Conservation (phyloP, 2,329 filamentous ascomycete genomes). For the Cladophialophora yegresii region DNA sequence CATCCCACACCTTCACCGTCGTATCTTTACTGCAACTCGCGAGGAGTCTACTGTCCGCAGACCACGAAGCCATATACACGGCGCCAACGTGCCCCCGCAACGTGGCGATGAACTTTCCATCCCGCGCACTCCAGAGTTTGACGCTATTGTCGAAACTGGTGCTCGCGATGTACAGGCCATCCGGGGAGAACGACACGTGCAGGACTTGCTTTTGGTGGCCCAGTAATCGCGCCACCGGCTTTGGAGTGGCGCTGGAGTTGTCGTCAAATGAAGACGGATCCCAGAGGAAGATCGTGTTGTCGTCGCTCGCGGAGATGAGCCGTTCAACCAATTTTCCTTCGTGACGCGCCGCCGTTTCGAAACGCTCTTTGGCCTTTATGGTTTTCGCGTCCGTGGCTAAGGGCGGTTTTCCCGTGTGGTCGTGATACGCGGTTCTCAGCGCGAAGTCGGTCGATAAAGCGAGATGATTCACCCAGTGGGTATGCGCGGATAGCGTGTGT, state of each 20-base stretch:
- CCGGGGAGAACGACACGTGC: slow-evolving; percentile 90
- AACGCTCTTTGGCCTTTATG: slow-evolving; percentile 74
- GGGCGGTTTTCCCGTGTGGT: slow-evolving; percentile 74
- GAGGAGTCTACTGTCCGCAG: slow-evolving; percentile 83
- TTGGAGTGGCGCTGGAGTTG: slow-evolving; percentile 59
- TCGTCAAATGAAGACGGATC: slow-evolving; percentile 60
- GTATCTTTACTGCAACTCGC: slow-evolving; percentile 90
- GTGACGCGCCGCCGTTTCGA: slow-evolving; percentile 79
- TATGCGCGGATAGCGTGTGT: slow-evolving; percentile 78
- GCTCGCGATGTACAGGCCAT: slow-evolving; percentile 83
- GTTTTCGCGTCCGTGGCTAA: slow-evolving; percentile 69
- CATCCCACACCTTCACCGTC: slow-evolving; percentile 93
- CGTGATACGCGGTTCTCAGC: slow-evolving; percentile 80
- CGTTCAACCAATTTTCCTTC: slow-evolving; percentile 77
- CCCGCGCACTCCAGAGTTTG: slow-evolving; percentile 82
- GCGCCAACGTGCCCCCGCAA: slow-evolving; percentile 86
- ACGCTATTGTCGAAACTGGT: slow-evolving; percentile 93
- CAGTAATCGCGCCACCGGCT: slow-evolving; percentile 83
- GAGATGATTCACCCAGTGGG: slow-evolving; percentile 94
- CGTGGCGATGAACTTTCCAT: slow-evolving; percentile 81
- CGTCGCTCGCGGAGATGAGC: slow-evolving; percentile 86
- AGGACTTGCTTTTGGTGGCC: slow-evolving; percentile 98
- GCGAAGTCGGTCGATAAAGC: slow-evolving; percentile 91
- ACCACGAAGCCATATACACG: slow-evolving; percentile 91
- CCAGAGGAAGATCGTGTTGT: slow-evolving; percentile 97